Evolutionary conservation across 257 asterid species (phyloP), one percentile per base, ranked within the genome.

Genomic region (Linderniella brevidens): DNA sequence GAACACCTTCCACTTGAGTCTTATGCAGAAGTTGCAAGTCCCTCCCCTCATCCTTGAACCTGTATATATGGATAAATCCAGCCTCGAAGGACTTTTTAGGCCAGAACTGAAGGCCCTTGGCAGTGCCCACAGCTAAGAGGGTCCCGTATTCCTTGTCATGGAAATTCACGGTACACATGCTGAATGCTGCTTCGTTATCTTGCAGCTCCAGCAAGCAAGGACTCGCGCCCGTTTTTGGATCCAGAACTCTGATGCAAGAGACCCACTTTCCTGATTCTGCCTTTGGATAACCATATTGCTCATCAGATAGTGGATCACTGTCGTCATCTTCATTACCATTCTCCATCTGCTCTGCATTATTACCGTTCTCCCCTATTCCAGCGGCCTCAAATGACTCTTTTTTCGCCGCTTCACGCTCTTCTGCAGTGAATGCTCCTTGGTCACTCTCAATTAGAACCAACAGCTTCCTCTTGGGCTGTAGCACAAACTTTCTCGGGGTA

Each of bases 261-360:
- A 79, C 99, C 99, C 99, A 90, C 68, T 55, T 77, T 20, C 77
- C 87, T 7, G 99, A 69, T 64, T 90, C 96, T 15, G 92, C 75
- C 73, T 90, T 90, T 13, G 99, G 99, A 65, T 86, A 90, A 56
- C 99, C 99, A 61, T 90, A 90, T 42, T 90, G 99, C 68, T 90
- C 99, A 50, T 90, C 99, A 11, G 90, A 73, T 52, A 90, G 80
- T 0, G 94, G 94, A 69, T 90, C 92, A 56, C 32, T 69, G 58
- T 56, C 66, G 46, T 86, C 93, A 52, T 79, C 96, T 43, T 90
- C 94, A 10, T 76, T 92, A 36, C 93, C 96, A 70, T 85, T 90
- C 74, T 81, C 93, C 77, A 68, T 65, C 71, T 73, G 83, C 60
- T 66, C 88, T 25, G 32, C 32, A 0, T 65, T 60, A 66, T 73